Evolutionary conservation across 2,329 filamentous ascomycete species (phyloP).

Genomic region (Ceratocystiopsis brevicomis): DNA sequence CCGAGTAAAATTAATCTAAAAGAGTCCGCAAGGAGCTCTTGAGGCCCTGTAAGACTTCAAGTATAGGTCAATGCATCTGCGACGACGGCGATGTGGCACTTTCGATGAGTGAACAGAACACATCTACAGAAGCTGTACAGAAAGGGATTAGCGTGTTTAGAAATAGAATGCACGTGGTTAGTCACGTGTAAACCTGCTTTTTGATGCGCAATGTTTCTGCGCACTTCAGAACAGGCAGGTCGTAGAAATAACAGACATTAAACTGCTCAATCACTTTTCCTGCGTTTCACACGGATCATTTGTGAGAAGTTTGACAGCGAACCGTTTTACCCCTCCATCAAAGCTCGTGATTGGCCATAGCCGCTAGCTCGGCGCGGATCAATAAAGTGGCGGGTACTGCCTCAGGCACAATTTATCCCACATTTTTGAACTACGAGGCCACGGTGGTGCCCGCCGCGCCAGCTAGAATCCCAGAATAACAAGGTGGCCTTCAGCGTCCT

Average conservation of each 20-base stretch:
- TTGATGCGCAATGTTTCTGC: too few relatives aligned
- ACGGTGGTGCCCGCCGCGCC: slow-evolving; percentile 1
- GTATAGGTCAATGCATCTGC: slow-evolving; percentile 3
- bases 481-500: slow-evolving; percentile 9
- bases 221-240: too few relatives aligned
- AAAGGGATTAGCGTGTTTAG: slow-evolving; percentile 2
- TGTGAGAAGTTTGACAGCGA: too few relatives aligned
- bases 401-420: slow-evolving; percentile 7
- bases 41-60: slow-evolving; percentile 1
- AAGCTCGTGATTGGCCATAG: slow-evolving; percentile 4
- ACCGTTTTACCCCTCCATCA: slow-evolving; percentile 2
- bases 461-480: slow-evolving; percentile 4
- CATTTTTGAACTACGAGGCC: slow-evolving; percentile 4
- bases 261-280: too few relatives aligned
- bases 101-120: slow-evolving; percentile 4
- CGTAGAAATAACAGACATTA: too few relatives aligned
- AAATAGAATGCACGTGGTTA: neutral
- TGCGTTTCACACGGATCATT: too few relatives aligned
- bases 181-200: neutral
- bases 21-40: neutral
- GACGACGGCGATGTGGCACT: slow-evolving; percentile 1
- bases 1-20: neutral
- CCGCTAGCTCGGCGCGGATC: slow-evolving; percentile 4
- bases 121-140: slow-evolving; percentile 5
- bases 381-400: slow-evolving; percentile 4